Evolutionary conservation across 257 asterid genomes (phyloP).

Genomic region (Linaria vulgaris): DNA sequence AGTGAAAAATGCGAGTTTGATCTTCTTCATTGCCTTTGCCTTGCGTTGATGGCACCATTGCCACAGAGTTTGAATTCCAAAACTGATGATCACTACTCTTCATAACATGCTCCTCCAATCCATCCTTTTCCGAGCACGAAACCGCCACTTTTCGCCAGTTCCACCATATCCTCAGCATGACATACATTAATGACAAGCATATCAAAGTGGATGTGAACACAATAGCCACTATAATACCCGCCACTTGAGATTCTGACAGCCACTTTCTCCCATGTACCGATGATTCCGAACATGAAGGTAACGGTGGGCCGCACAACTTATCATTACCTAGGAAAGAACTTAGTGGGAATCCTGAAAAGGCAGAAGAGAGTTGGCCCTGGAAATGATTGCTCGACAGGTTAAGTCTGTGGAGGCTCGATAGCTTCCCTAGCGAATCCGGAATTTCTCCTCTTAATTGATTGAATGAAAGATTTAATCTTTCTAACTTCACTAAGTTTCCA

Average conservation of each 20-base stretch:
- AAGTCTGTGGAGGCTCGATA: slow-evolving; percentile 72
- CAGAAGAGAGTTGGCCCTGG: slow-evolving; percentile 55
- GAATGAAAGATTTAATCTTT: slow-evolving; percentile 70
- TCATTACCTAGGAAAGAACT: slow-evolving; percentile 56
- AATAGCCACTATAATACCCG: slow-evolving; percentile 74
- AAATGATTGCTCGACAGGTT: slow-evolving; percentile 70
- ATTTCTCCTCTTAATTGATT: slow-evolving; percentile 57
- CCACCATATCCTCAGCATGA: slow-evolving; percentile 80
- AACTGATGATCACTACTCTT: slow-evolving; percentile 45
- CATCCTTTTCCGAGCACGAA: slow-evolving; percentile 71
- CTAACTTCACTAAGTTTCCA: slow-evolving; percentile 67
- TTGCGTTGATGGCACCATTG: slow-evolving; percentile 26
- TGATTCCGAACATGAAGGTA: slow-evolving; percentile 45
- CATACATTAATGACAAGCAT: slow-evolving; percentile 65
- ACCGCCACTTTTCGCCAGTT: slow-evolving; percentile 80
- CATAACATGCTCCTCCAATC: slow-evolving; percentile 44
- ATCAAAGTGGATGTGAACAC: slow-evolving; percentile 76
- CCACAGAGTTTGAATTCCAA: slow-evolving; percentile 48
- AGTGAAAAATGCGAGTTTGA: slow-evolving; percentile 47
- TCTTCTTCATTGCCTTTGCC: slow-evolving; percentile 44
- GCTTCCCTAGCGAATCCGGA: slow-evolving; percentile 57
- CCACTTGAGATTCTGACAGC: slow-evolving; percentile 57
- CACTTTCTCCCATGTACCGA: slow-evolving; percentile 32
- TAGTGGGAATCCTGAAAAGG: slow-evolving; percentile 58
- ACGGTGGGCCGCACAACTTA: slow-evolving; percentile 75